A percentile compares a stretch with the other conserved stretches of the same genome.
These are phyloP conservation scores for Orobanche coerulescens DNA, from an alignment of 257 asterid species.

Conservation along the genomic window DNA sequence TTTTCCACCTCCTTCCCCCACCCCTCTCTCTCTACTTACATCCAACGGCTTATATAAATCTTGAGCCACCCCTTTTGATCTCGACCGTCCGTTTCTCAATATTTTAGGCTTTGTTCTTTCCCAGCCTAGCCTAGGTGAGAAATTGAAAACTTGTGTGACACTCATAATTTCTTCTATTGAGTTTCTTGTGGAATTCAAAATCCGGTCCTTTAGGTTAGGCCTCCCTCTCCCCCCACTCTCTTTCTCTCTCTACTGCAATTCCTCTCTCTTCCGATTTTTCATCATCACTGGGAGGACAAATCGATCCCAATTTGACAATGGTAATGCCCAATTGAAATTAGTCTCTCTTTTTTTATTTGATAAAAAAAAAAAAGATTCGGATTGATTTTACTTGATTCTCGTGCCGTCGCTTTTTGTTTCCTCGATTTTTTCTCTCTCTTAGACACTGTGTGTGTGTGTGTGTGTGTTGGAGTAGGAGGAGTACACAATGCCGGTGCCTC, in stretches of 20 bases:
- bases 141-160: not conserved
- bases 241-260: not conserved
- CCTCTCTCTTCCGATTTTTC: too few species aligned
- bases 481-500: slow-evolving; percentile 48
- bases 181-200: not conserved
- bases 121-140: not conserved
- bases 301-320: not conserved
- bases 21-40: not conserved
- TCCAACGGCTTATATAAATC: not conserved
- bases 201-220: not conserved
- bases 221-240: not conserved
- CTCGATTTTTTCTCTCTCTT: too few species aligned
- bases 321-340: not conserved
- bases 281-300: not conserved
- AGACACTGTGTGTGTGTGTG: not conserved
- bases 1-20: not conserved
- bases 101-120: not conserved
- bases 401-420: too few species aligned
- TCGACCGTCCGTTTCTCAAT: not conserved
- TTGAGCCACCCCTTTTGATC: not conserved
- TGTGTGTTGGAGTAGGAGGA: slow-evolving; percentile 18
- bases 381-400: too few species aligned
- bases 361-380: too few species aligned
- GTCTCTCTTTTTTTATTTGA: too few species aligned
- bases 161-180: not conserved